Percentiles rank a stretch among this genome's conserved stretches.
Conservation (phyloP, 2,329 filamentous ascomycete genomes). For the Drechslerella coelobrocha region DNA sequence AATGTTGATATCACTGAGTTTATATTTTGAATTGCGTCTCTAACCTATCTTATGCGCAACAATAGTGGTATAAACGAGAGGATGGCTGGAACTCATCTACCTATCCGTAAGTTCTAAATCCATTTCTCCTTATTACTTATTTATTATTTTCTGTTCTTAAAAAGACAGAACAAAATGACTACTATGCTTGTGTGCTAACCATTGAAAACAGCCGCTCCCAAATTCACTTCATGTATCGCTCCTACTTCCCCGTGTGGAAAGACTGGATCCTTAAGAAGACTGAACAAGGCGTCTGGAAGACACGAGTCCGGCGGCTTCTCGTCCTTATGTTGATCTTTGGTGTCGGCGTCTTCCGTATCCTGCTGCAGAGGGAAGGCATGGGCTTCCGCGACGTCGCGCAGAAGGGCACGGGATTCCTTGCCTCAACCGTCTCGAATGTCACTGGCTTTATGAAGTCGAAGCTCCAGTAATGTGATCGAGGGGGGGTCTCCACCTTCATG, state of each 20-base stretch:
- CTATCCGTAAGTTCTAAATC: conserved; percentile 37
- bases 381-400: conserved; percentile 17
- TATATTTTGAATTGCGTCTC: not conserved
- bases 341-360: not conserved
- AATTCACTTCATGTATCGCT: conserved; percentile 44
- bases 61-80: conserved; percentile 43
- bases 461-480: not conserved
- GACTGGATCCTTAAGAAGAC: conserved; percentile 47
- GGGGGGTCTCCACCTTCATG: not conserved
- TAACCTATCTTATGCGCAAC: not conserved
- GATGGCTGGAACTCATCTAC: conserved; percentile 49
- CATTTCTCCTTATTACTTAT: not conserved
- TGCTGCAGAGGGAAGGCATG: conserved; percentile 21
- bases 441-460: not conserved
- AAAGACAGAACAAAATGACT: no score
- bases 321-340: conserved; percentile 37
- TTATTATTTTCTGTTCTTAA: no score
- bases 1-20: no score
- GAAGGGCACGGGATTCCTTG: not conserved
- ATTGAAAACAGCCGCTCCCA: conserved; percentile 40
- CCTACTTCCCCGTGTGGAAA: conserved; percentile 35
- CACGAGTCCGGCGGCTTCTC: conserved; percentile 27
- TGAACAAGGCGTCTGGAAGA: conserved; percentile 30
- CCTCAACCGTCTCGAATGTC: conserved; percentile 8
- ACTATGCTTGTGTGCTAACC: no score